Evolutionary conservation across 2,329 filamentous ascomycete genomes (phyloP).

Genomic region (Colletotrichum incanum): DNA sequence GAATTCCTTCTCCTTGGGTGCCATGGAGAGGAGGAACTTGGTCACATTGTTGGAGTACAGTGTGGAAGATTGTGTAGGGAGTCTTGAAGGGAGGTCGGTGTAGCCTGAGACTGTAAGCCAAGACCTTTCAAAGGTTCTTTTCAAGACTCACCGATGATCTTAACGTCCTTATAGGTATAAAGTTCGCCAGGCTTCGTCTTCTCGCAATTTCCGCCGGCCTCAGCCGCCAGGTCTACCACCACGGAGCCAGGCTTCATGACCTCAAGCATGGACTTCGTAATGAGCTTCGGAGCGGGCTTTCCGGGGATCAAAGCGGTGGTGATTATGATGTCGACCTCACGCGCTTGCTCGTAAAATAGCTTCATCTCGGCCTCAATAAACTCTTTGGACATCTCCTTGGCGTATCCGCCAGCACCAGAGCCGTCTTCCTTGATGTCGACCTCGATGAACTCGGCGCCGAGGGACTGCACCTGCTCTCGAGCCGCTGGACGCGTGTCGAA

Average conservation of each 20-base stretch:
- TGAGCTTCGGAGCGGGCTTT: conserved; percentile 85
- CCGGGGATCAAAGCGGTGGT: conserved; percentile 94
- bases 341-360: conserved; percentile 88
- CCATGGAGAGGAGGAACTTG: conserved; percentile 88
- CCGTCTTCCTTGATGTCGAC: conserved; percentile 90
- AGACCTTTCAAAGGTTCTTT: not conserved
- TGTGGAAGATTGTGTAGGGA: conserved; percentile 91
- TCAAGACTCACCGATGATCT: conserved; percentile 78
- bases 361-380: conserved; percentile 96
- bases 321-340: conserved; percentile 92
- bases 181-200: conserved; percentile 83
- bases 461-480: conserved; percentile 89
- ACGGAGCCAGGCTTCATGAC: conserved; percentile 94
- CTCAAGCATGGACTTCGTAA: conserved; percentile 84
- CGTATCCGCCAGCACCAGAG: conserved; percentile 87
- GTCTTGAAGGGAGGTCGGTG: conserved; percentile 87
- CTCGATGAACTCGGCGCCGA: conserved; percentile 92
- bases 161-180: conserved; percentile 81
- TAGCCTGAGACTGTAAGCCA: conserved; percentile 70
- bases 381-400: conserved; percentile 94
- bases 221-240: conserved; percentile 88
- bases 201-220: conserved; percentile 91
- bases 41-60: conserved; percentile 96
- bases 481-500: conserved; percentile 94
- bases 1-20: conserved; percentile 83